Percentiles rank a stretch among this genome's conserved stretches.
Conservation (phyloP, 1,284 basidiomycete species). For the Boletus hoseneyae region DNA sequence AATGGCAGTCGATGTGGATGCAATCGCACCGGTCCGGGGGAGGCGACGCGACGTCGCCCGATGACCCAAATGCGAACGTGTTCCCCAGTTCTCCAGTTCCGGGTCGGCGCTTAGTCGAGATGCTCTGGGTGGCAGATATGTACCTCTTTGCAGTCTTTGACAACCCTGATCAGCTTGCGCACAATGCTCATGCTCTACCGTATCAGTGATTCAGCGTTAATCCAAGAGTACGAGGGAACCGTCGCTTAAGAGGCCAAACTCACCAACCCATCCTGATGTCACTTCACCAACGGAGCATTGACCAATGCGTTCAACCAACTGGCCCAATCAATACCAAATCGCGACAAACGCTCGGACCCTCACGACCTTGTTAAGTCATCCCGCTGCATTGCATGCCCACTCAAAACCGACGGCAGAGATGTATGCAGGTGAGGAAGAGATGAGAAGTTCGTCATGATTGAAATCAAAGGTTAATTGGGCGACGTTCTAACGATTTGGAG, state of each 20-base stretch:
- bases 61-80: slow-evolving; percentile 30
- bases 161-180: slow-evolving; percentile 75
- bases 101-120: slow-evolving; percentile 33
- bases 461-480: slow-evolving; percentile 82
- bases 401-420: slow-evolving; percentile 68
- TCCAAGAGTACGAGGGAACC: too few species aligned
- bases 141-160: slow-evolving; percentile 70
- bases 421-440: slow-evolving; percentile 85
- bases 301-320: slow-evolving; percentile 77
- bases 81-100: slow-evolving; percentile 27
- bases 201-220: slow-evolving; percentile 9
- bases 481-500: slow-evolving; percentile 66
- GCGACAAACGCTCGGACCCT: slow-evolving; percentile 85
- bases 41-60: slow-evolving; percentile 18
- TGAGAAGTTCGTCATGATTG: slow-evolving; percentile 77
- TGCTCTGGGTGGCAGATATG: slow-evolving; percentile 47
- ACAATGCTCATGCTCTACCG: slow-evolving; percentile 71
- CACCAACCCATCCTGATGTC: slow-evolving; percentile 66
- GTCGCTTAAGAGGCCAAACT: slow-evolving; percentile 31
- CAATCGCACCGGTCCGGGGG: slow-evolving; percentile 23
- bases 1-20: slow-evolving; percentile 32
- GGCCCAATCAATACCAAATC: slow-evolving; percentile 78
- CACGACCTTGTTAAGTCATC: slow-evolving; percentile 71
- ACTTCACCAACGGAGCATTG: slow-evolving; percentile 62
- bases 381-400: slow-evolving; percentile 45